Conservation (phyloP, 441 rosid genomes). For the Biscutella laevigata region DNA sequence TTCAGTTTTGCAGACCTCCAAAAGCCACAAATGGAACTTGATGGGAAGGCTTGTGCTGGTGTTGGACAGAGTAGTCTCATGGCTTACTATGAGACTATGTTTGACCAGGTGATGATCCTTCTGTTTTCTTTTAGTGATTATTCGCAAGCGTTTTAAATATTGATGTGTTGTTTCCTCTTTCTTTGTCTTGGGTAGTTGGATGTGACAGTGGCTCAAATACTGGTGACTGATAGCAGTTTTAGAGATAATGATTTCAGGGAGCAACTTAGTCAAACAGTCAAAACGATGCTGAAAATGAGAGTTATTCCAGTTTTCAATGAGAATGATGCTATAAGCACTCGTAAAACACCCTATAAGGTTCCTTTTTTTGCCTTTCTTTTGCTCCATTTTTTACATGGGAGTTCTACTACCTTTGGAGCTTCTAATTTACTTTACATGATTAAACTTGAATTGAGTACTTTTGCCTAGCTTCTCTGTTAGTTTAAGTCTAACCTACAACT, state of each 20-base stretch:
- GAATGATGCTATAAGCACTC: conserved; percentile 95
- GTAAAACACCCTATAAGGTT: conserved; percentile 97
- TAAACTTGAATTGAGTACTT: neutral
- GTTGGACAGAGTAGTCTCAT: conserved; percentile 95
- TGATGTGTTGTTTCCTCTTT: conserved; percentile 7
- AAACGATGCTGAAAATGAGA: conserved; percentile 48
- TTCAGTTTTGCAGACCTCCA: conserved; percentile 91
- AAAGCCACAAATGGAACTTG: conserved; percentile 79
- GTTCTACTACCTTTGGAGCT: neutral
- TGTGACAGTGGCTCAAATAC: conserved; percentile 86
- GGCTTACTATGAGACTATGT: conserved; percentile 88
- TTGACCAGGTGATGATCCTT: conserved; percentile 53
- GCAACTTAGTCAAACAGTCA: conserved; percentile 75
- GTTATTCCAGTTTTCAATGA: conserved; percentile 94
- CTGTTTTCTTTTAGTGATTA: neutral
- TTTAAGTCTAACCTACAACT: conserved; percentile 1
- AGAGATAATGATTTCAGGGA: conserved; percentile 67
- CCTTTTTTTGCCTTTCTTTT: conserved; percentile 16
- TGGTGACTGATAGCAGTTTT: conserved; percentile 89
- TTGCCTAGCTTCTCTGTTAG: neutral
- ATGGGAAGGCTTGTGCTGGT: conserved; percentile 99
- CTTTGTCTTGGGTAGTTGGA: conserved; percentile 56
- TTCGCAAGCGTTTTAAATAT: neutral
- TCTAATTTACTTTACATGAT: neutral
- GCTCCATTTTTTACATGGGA: neutral